A percentile compares a stretch with the other conserved stretches of the same genome.
phyloP scores from a whole-genome alignment of 148 eudicot genomes.

The Chenopodium suecicum region DNA sequence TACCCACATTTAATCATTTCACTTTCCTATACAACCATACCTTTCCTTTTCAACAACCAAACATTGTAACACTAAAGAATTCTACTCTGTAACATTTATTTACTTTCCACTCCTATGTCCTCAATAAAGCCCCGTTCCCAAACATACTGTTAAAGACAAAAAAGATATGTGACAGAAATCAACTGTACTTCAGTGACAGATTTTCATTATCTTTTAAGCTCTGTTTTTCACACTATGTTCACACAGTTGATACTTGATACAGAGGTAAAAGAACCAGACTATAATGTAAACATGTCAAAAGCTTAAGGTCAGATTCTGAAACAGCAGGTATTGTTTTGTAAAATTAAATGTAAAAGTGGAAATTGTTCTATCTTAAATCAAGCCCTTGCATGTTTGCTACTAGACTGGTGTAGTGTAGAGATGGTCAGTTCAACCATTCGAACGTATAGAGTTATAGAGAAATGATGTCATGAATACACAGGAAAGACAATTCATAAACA shows the following conservation, averaged over 20 bases:
- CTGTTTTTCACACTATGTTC: too few species aligned
- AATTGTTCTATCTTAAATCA: background rate
- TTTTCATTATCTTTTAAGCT: background rate
- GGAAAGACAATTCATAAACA: background rate
- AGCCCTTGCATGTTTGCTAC: background rate
- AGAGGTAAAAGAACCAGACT: background rate
- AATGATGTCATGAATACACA: background rate
- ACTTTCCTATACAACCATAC: too few species aligned
- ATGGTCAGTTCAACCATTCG: background rate
- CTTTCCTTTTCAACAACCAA: too few species aligned
- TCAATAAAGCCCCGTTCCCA: too few species aligned
- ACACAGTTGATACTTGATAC: background rate
- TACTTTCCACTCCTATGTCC: too few species aligned
- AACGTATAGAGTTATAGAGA: background rate
- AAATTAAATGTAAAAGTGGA: background rate
- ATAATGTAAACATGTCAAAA: background rate
- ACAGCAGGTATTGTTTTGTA: background rate
- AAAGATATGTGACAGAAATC: background rate
- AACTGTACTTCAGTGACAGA: too few species aligned
- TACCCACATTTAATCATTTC: too few species aligned
- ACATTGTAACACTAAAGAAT: too few species aligned
- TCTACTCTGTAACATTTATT: too few species aligned
- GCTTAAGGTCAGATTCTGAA: background rate
- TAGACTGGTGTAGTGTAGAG: background rate
- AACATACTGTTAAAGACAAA: too few species aligned